Percentiles rank a stretch among this genome's conserved stretches.
Conservation (phyloP, 257 asterid species). For the Rehmannia glutinosa region DNA sequence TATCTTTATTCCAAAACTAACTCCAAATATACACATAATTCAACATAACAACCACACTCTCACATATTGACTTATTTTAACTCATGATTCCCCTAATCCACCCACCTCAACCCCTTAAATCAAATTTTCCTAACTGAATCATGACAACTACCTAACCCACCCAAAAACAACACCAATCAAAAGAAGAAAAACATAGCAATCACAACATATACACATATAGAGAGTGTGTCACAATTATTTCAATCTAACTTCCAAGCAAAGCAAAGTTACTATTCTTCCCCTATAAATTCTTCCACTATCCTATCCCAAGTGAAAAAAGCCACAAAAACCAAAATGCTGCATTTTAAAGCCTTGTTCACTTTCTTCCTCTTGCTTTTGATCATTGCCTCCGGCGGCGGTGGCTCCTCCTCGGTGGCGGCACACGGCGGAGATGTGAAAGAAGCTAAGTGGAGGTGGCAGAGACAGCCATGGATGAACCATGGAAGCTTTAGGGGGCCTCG, state of each 20-base stretch:
- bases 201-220: not conserved
- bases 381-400: conserved; percentile 23
- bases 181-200: conserved; percentile 11
- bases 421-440: conserved; percentile 14
- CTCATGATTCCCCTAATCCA: too few relatives aligned
- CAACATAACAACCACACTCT: not conserved
- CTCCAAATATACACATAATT: not conserved
- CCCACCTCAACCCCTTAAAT: too few relatives aligned
- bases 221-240: conserved; percentile 24
- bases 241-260: conserved; percentile 44
- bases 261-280: conserved; percentile 31
- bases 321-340: conserved; percentile 24
- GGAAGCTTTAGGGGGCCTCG: conserved; percentile 56
- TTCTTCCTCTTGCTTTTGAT: conserved; percentile 33
- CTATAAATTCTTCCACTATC: conserved; percentile 18
- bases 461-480: conserved; percentile 50
- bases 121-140: conserved; percentile 12
- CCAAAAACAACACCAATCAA: not conserved
- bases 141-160: conserved; percentile 23
- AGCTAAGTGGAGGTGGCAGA: conserved; percentile 30
- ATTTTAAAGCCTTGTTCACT: conserved; percentile 23
- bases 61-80: too few relatives aligned
- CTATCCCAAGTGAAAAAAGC: not conserved
- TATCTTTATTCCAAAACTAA: too few relatives aligned
- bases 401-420: conserved; percentile 2